Percentiles rank a stretch among this genome's conserved stretches.
Conservation (phyloP, 495 filamentous ascomycete species). For the Penicillium paxilli region DNA sequence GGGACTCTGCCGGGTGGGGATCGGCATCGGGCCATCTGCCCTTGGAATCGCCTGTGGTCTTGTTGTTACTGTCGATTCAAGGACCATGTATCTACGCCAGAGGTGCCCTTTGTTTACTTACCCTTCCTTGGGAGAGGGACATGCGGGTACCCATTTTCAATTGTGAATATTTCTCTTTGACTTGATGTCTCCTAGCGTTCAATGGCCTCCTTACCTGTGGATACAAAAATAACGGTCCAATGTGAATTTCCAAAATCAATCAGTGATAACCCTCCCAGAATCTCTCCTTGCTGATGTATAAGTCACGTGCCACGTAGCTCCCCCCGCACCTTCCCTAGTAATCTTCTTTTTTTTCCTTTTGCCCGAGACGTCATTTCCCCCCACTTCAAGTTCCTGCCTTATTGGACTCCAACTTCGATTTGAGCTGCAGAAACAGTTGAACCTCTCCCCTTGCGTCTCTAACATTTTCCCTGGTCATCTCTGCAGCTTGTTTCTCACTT, state of each 20-base stretch:
- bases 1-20: conserved; percentile 8
- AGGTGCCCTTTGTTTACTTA: conserved; percentile 10
- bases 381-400: no score
- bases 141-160: conserved; percentile 28
- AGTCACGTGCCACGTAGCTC: conserved; percentile 12
- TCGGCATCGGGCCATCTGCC: conserved; percentile 7
- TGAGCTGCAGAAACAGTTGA: no score
- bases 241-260: conserved; percentile 19
- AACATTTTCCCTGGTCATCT: no score
- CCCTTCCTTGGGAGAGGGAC: conserved; percentile 11
- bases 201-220: conserved; percentile 18
- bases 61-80: background rate
- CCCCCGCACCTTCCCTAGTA: conserved; percentile 12
- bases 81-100: conserved; percentile 23
- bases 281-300: background rate
- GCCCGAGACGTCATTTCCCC: conserved; percentile 38
- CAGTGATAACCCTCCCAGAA: conserved; percentile 6
- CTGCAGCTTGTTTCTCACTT: background rate
- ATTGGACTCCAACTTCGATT: no score
- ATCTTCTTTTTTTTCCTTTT: no score
- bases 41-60: background rate
- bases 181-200: conserved; percentile 24
- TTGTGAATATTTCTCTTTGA: conserved; percentile 40
- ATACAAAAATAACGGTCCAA: conserved; percentile 23
- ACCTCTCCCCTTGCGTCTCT: no score